Percentiles rank a stretch among this genome's conserved stretches.
Conservation (phyloP, 352 stramenopile species). For the Hyaloperonospora brassicae region DNA sequence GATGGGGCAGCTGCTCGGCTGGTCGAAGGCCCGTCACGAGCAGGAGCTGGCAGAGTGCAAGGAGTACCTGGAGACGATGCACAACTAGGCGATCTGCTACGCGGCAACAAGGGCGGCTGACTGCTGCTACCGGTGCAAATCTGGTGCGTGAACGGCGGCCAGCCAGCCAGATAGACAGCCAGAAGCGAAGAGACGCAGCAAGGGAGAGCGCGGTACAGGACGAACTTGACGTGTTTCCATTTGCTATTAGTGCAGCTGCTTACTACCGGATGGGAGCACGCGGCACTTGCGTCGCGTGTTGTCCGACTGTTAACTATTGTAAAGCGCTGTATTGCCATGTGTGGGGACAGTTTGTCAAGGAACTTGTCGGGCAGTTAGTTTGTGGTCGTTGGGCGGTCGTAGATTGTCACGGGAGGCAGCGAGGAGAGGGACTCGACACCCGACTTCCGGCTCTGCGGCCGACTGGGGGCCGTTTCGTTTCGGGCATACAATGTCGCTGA, state of each 20-base stretch:
- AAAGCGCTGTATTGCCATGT: no score
- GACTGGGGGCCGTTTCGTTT: constrained; percentile 1
- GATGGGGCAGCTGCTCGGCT: constrained; percentile 88
- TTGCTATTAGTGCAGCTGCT: no score
- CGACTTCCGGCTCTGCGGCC: no score
- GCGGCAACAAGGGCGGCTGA: constrained; percentile 7
- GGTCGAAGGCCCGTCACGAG: constrained; percentile 68
- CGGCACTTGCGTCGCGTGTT: no score
- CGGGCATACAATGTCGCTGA: constrained; percentile 7
- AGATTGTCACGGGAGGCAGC: no score
- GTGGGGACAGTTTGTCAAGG: no score
- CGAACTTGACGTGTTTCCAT: constrained; percentile 10
- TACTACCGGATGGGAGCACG: no score
- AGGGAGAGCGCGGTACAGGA: constrained; percentile 18
- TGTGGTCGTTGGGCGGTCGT: no score
- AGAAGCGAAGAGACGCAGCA: constrained; percentile 12
- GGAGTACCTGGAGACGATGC: constrained; percentile 80
- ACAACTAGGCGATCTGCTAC: constrained; percentile 47
- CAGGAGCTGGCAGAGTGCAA: constrained; percentile 70
- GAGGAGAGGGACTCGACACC: no score
- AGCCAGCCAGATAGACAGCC: constrained; percentile 7
- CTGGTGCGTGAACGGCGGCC: constrained; percentile 9
- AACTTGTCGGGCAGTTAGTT: no score
- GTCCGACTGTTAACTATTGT: no score
- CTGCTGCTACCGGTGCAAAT: constrained; percentile 13